These are phyloP conservation scores for Letharia columbiana DNA, from an alignment of 495 filamentous ascomycete genomes.

Conservation along the genomic window DNA sequence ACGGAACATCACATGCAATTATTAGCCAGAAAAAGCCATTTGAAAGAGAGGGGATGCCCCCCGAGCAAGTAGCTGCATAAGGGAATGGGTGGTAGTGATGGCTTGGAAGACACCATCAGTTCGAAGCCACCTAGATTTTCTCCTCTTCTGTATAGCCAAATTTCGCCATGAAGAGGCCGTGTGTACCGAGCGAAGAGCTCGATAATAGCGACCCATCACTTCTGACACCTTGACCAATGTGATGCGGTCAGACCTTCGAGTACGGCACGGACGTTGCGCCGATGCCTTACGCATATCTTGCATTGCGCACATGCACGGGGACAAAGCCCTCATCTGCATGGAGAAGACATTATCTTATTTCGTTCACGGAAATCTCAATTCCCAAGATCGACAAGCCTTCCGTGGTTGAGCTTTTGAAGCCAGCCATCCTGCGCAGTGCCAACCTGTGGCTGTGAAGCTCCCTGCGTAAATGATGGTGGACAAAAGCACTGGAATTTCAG, in stretches of 20 bases:
- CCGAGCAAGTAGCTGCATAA: not conserved
- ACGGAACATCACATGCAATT: too few species aligned
- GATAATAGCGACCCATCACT: not conserved
- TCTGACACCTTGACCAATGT: not conserved
- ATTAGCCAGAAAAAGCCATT: too few species aligned
- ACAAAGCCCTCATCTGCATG: not conserved
- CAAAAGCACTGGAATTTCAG: not conserved
- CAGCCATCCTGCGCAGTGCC: not conserved
- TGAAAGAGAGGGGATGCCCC: too few species aligned
- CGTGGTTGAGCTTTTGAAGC: not conserved
- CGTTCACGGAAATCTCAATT: not conserved
- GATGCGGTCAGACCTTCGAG: not conserved
- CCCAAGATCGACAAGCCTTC: not conserved
- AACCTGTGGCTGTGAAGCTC: not conserved
- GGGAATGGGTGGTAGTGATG: not conserved
- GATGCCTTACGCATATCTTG: not conserved
- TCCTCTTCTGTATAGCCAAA: not conserved
- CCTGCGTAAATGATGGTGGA: not conserved
- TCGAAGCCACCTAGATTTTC: not conserved
- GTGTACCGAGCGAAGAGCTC: not conserved
- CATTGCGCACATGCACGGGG: not conserved
- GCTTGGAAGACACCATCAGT: not conserved
- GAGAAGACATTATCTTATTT: not conserved
- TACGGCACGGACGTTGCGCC: not conserved
- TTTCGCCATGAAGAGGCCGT: not conserved